phyloP scores from a whole-genome alignment of 208 protist species.

The Jaenimonas drosophilae region DNA sequence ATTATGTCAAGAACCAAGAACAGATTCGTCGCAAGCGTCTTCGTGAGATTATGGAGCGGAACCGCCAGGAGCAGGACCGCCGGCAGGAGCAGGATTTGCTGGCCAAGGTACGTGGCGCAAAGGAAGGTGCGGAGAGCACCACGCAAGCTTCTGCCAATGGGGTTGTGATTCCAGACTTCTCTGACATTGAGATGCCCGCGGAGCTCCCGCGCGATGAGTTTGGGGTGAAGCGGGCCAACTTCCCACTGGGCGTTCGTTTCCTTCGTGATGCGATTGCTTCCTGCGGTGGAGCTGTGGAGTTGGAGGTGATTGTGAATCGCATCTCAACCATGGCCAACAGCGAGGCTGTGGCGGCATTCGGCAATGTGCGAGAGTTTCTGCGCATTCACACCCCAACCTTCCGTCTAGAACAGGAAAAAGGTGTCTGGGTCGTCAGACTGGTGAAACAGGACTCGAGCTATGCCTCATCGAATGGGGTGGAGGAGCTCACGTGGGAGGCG shows the following conservation, averaged over 20 bases:
- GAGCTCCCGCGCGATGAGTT: constrained; percentile 87
- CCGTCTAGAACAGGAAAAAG: constrained; percentile 49
- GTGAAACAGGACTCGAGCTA: constrained; percentile 6
- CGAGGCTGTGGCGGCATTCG: constrained; percentile 73
- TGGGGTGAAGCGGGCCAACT: constrained; percentile 84
- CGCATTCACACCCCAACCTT: constrained; percentile 86
- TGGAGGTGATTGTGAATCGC: constrained; percentile 79
- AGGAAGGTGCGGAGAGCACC: background rate
- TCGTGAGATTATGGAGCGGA: constrained; percentile 77
- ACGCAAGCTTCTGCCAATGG: background rate
- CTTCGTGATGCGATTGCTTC: constrained; percentile 73
- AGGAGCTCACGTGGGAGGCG: constrained; percentile 71
- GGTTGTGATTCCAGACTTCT: constrained; percentile 28
- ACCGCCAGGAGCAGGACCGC: constrained; percentile 62
- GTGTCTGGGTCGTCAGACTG: constrained; percentile 74
- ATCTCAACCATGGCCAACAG: constrained; percentile 67
- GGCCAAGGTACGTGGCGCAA: constrained; percentile 14
- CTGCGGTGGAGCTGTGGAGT: constrained; percentile 80
- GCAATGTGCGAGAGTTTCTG: constrained; percentile 85
- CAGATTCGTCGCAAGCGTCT: constrained; percentile 67
- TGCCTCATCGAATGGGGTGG: background rate
- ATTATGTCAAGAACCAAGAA: constrained; percentile 53
- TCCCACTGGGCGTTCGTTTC: constrained; percentile 83
- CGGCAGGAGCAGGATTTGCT: constrained; percentile 63
- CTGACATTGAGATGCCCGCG: constrained; percentile 78